phyloP scores from a whole-genome alignment of 495 filamentous ascomycete species.

The Lophium mytilinum region DNA sequence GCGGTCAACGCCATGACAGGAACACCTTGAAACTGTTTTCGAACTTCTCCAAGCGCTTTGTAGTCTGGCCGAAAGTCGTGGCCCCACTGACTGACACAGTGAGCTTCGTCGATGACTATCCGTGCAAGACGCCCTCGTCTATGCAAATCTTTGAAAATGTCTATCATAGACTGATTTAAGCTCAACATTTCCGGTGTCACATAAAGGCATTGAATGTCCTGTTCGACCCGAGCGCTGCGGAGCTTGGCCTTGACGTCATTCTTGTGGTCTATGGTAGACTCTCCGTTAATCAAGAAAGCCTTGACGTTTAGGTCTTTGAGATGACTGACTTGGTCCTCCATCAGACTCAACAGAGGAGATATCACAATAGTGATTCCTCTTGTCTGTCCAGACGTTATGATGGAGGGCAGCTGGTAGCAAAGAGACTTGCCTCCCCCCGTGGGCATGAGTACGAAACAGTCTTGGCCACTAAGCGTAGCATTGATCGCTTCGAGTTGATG shows the following conservation, averaged over 20 bases:
- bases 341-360: slow-evolving; percentile 88
- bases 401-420: slow-evolving; percentile 89
- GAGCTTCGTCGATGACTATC: slow-evolving; percentile 94
- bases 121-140: slow-evolving; percentile 63
- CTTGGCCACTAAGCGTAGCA: slow-evolving; percentile 75
- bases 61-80: slow-evolving; percentile 98
- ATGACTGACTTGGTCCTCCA: slow-evolving; percentile 91
- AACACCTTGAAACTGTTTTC: slow-evolving; percentile 60
- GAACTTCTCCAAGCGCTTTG: slow-evolving; percentile 68
- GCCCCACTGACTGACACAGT: slow-evolving; percentile 98
- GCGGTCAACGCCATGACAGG: slow-evolving; percentile 93
- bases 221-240: slow-evolving; percentile 52
- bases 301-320: slow-evolving; percentile 64
- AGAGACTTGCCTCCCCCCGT: slow-evolving; percentile 95
- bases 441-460: slow-evolving; percentile 93
- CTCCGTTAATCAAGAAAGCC: slow-evolving; percentile 72
- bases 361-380: slow-evolving; percentile 85
- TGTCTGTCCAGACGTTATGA: slow-evolving; percentile 73
- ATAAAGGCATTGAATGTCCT: slow-evolving; percentile 74
- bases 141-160: slow-evolving; percentile 55
- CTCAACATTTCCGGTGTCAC: slow-evolving; percentile 95
- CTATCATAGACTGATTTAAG: slow-evolving; percentile 59
- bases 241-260: slow-evolving; percentile 53
- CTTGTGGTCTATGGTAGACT: slow-evolving; percentile 48
- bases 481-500: slow-evolving; percentile 96